These are phyloP conservation scores for Rosa persica DNA, from an alignment of 306 rosid species.

Conservation along the genomic window DNA sequence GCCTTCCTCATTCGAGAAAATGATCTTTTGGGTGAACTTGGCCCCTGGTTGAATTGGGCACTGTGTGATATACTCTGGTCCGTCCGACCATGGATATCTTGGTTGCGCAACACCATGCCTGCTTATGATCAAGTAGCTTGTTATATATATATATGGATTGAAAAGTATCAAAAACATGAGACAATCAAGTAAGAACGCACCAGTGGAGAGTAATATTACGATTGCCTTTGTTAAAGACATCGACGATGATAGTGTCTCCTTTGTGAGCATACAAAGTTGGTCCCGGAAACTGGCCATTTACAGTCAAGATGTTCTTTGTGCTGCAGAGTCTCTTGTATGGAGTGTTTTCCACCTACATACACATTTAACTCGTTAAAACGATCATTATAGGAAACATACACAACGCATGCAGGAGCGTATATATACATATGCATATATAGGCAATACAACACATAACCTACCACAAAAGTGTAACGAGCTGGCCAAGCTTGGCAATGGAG, in stretches of 20 bases:
- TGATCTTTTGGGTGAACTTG: conserved; percentile 35
- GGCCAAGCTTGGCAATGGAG: conserved; percentile 27
- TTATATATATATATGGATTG: neutral
- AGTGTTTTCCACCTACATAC: conserved; percentile 26
- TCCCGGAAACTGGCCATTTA: conserved; percentile 51
- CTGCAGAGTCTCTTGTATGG: conserved; percentile 33
- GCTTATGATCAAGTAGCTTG: neutral
- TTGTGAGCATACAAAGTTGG: conserved; percentile 35
- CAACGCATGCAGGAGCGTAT: neutral
- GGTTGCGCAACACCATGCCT: conserved; percentile 55
- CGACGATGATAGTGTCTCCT: conserved; percentile 43
- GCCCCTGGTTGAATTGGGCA: conserved; percentile 49
- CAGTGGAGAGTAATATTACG: conserved; percentile 58
- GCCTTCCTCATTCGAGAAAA: conserved; percentile 47
- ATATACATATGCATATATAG: neutral
- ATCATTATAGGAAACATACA: neutral
- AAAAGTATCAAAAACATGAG: neutral
- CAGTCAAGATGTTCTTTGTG: conserved; percentile 48
- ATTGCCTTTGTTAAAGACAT: conserved; percentile 39
- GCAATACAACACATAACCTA: neutral
- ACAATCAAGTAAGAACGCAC: conserved; percentile 11
- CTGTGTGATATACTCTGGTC: conserved; percentile 47
- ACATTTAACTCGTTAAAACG: neutral
- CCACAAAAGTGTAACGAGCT: conserved; percentile 28
- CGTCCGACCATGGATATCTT: conserved; percentile 53